Percentiles rank a stretch among this genome's conserved stretches.
These are phyloP conservation scores for Chaetomium fimeti DNA, from an alignment of 495 filamentous ascomycete genomes.

Conservation along the genomic window DNA sequence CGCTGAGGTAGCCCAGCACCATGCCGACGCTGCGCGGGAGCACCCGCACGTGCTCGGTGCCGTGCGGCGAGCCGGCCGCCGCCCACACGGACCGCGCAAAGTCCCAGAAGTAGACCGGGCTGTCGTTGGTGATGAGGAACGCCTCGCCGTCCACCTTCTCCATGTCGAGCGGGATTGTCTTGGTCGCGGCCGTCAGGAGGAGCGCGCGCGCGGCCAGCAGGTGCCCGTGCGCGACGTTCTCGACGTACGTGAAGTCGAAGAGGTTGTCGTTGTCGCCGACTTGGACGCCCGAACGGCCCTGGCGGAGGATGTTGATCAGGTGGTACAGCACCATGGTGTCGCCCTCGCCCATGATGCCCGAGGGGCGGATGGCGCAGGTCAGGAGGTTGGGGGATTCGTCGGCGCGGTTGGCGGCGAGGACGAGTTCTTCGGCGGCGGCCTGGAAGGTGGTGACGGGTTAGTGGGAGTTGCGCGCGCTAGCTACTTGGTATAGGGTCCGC, in stretches of 20 bases:
- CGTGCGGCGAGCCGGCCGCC: constrained; percentile 60
- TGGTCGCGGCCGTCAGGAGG: constrained; percentile 55
- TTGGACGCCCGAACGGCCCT: constrained; percentile 72
- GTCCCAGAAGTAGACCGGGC: constrained; percentile 96
- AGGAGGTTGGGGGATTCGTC: constrained; percentile 60
- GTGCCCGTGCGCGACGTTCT: constrained; percentile 74
- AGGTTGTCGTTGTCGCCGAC: constrained; percentile 86
- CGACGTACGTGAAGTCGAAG: constrained; percentile 81
- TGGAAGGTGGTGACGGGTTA: constrained; percentile 31
- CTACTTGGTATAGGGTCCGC: constrained; percentile 5
- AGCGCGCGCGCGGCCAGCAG: constrained; percentile 72
- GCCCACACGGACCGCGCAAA: constrained; percentile 77
- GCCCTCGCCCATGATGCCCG: constrained; percentile 88
- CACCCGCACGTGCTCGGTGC: constrained; percentile 66
- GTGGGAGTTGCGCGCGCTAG: background rate
- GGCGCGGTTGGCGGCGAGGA: constrained; percentile 78
- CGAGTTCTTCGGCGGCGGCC: constrained; percentile 83
- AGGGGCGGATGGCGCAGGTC: constrained; percentile 78
- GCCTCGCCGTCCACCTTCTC: constrained; percentile 89
- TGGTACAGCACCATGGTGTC: constrained; percentile 65
- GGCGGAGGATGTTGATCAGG: constrained; percentile 63
- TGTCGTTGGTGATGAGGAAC: constrained; percentile 93
- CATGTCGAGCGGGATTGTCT: constrained; percentile 62
- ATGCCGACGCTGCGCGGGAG: constrained; percentile 64
- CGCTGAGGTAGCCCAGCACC: constrained; percentile 64